Conservation (phyloP, 176 grass and related monocot genomes). For the Ampelocalamus luodianensis region DNA sequence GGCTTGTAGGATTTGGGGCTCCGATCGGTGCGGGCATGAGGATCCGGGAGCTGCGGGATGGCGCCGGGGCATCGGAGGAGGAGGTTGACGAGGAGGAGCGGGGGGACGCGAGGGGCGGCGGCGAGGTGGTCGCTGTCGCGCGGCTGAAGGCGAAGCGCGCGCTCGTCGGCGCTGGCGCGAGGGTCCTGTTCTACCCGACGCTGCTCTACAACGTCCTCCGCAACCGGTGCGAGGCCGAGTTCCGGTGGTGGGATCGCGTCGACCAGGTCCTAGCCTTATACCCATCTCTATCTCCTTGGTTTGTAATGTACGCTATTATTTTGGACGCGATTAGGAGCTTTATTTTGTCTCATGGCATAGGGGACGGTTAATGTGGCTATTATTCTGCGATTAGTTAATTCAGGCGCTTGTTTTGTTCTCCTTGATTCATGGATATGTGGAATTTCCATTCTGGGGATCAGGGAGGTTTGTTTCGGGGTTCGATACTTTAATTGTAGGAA, state of each 20-base stretch:
- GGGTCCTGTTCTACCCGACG: constrained; percentile 85
- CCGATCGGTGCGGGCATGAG: constrained; percentile 35
- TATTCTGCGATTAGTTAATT: background rate
- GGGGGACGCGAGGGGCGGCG: background rate
- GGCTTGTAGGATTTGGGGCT: constrained; percentile 20
- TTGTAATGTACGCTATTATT: constrained; percentile 9
- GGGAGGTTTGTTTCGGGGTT: background rate
- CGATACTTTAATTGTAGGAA: background rate
- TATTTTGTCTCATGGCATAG: background rate
- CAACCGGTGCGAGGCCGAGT: constrained; percentile 63
- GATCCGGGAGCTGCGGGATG: constrained; percentile 47
- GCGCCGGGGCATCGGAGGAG: background rate
- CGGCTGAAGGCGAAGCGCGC: constrained; percentile 55
- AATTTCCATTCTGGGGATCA: background rate
- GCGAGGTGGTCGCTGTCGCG: constrained; percentile 34
- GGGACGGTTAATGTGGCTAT: background rate
- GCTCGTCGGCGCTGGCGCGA: constrained; percentile 67
- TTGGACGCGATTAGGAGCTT: background rate
- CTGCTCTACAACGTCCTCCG: constrained; percentile 79
- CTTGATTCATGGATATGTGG: background rate
- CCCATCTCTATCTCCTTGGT: constrained; percentile 15
- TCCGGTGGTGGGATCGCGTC: constrained; percentile 90
- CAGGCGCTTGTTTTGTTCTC: background rate
- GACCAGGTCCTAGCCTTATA: constrained; percentile 52
- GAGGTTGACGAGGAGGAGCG: background rate